Evolutionary conservation across 1,139 yeast genomes (phyloP), one percentile per base, ranked within the genome.

Genomic region (Lodderomyces jiufengensis): DNA sequence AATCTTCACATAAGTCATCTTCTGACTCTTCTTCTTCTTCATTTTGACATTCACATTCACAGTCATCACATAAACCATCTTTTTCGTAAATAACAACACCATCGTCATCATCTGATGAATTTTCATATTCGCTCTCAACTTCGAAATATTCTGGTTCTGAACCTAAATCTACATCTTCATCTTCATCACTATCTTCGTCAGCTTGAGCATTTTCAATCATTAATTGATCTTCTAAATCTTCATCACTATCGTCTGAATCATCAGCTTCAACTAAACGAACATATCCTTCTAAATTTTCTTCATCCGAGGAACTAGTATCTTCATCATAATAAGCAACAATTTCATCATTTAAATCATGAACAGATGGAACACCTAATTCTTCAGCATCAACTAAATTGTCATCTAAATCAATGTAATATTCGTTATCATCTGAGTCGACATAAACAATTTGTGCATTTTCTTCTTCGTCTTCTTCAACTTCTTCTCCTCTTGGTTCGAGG

Each of bases 61-160:
- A 18, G 7, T 18, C 55, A 27, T 61, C 65, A 31, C 72, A 70
- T 43, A 66, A 57, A 45, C 64, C 71, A 38, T 64, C 59, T 48
- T 66, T 70, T 48, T 57, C 64, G 55, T 69, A 69, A 38, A 70
- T 67, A 33, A 73, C 67, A 45, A 66, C 45, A 29, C 73, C 75
- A 49, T 68, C 73, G 50, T 68, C 73, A 25, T 57, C 66, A 31
- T 55, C 59, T 29, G 59, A 54, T 24, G 58, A 51, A 22, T 58
- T 57, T 15, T 24, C 32, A 5, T 33, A 31, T 4, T 46, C 59
- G 29, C 53, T 48, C 36, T 58, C 68, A 32, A 65, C 46, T 43
- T 63, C 66, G 37, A 66, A 51, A 40, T 54, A 63, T 43, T 62
- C 70, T 14, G 57, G 54, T 43, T 59, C 65, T 20, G 57, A 55